These are phyloP conservation scores for Claviceps sp. DNA, from an alignment of 2,329 filamentous ascomycete species.

Conservation along the genomic window DNA sequence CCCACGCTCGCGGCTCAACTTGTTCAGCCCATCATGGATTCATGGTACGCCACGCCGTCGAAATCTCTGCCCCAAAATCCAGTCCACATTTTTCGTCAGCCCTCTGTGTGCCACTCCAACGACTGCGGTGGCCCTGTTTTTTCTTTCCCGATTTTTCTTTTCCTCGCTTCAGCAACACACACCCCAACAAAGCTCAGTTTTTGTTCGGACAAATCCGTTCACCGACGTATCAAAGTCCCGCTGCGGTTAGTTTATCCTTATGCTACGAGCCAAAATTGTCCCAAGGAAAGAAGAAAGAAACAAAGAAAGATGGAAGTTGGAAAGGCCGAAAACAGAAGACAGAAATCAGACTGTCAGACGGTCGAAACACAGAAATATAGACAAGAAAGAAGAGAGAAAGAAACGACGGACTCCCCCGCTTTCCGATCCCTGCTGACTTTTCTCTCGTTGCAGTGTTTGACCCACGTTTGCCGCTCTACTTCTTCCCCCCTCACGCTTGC, in stretches of 20 bases:
- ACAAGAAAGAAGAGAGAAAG: too few relatives aligned
- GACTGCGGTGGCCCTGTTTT: slow-evolving; percentile 8
- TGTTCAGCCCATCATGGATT: background rate
- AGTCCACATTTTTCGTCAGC: slow-evolving; percentile 5
- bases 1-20: background rate
- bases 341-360: too few relatives aligned
- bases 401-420: too few relatives aligned
- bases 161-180: background rate
- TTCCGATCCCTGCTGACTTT: slow-evolving; percentile 4
- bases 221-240: background rate
- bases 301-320: too few relatives aligned
- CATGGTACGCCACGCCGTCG: background rate
- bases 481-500: background rate
- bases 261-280: background rate
- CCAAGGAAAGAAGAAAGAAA: background rate
- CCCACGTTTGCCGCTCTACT: background rate
- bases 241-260: background rate
- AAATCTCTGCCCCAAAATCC: slow-evolving; percentile 9
- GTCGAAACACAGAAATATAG: too few relatives aligned
- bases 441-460: slow-evolving; percentile 9
- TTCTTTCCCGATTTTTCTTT: slow-evolving; percentile 2
- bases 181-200: slow-evolving; percentile 2
- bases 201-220: slow-evolving; percentile 3
- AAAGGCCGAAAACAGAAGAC: too few relatives aligned
- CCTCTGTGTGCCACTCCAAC: background rate